These are phyloP conservation scores for Jamesozyma piceae DNA, from an alignment of 805 yeast species.

Conservation along the genomic window DNA sequence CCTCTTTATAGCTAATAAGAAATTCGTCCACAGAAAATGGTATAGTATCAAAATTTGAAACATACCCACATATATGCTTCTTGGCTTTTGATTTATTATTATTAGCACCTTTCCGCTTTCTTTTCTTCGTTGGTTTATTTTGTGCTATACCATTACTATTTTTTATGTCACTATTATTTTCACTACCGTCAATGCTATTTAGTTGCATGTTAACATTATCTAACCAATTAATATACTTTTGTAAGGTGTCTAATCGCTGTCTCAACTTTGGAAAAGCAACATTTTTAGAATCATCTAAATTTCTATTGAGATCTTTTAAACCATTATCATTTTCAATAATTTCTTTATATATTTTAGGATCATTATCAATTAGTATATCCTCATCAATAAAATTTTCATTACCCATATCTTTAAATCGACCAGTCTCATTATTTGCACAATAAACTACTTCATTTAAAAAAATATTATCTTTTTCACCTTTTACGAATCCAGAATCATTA, in stretches of 20 bases:
- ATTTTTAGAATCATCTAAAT: constrained; percentile 9
- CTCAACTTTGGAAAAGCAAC: constrained; percentile 11
- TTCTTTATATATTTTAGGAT: constrained; percentile 12
- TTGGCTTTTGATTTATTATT: constrained; percentile 7
- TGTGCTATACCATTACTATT: neutral
- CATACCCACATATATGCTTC: constrained; percentile 25
- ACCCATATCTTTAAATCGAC: constrained; percentile 18
- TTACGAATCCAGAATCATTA: neutral
- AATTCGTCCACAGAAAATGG: constrained; percentile 17
- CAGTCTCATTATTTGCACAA: constrained; percentile 3
- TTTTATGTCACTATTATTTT: neutral
- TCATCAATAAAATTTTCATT: constrained; percentile 11
- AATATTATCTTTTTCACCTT: neutral
- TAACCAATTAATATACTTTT: constrained; percentile 28
- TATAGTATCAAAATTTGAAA: constrained; percentile 5
- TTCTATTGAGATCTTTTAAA: constrained; percentile 10
- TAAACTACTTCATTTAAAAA: constrained; percentile 12
- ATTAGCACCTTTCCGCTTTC: constrained; percentile 10
- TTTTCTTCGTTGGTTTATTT: constrained; percentile 1
- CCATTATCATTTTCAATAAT: constrained; percentile 14
- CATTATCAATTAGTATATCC: constrained; percentile 9
- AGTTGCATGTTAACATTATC: constrained; percentile 17
- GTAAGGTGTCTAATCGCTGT: constrained; percentile 9
- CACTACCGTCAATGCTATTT: neutral
- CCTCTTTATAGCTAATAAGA: constrained; percentile 6